Evolutionary conservation across 768 basidiomycete genomes (phyloP).

Genomic region (Suillus decipiens): DNA sequence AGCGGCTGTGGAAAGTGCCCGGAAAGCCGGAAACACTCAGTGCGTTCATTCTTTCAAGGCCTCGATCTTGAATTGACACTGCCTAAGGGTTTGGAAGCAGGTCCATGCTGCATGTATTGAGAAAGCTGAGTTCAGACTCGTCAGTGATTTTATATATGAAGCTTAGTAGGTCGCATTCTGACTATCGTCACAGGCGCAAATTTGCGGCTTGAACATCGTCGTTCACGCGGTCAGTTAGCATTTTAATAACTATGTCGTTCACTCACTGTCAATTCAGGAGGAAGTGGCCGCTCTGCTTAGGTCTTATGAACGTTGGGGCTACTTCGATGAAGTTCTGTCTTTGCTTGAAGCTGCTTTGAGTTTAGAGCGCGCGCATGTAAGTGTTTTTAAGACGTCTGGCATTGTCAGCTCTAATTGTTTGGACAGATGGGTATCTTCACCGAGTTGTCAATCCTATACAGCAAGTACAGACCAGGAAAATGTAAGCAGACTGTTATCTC

Average conservation of each 20-base stretch:
- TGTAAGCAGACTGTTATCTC: conserved; percentile 46
- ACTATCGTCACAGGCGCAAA: conserved; percentile 69
- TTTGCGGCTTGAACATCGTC: conserved; percentile 97
- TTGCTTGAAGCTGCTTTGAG: conserved; percentile 95
- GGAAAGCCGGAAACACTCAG: conserved; percentile 99
- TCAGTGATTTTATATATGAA: conserved; percentile 31
- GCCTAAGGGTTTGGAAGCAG: conserved; percentile 94
- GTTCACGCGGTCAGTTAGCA: conserved; percentile 68
- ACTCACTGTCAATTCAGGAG: conserved; percentile 47
- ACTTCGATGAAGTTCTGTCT: conserved; percentile 92
- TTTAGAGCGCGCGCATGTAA: conserved; percentile 90
- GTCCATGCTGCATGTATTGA: conserved; percentile 98
- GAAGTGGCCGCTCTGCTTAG: conserved; percentile 74
- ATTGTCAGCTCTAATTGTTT: conserved; percentile 19
- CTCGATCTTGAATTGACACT: conserved; percentile 14
- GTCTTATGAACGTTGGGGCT: conserved; percentile 87
- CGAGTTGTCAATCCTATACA: conserved; percentile 86
- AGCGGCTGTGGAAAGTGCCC: conserved; percentile 97
- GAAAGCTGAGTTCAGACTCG: conserved; percentile 93
- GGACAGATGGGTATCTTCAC: conserved; percentile 94
- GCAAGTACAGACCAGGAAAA: conserved; percentile 94
- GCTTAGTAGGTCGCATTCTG: conserved; percentile 9
- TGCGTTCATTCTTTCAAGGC: conserved; percentile 38
- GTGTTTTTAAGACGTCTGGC: conserved; percentile 20
- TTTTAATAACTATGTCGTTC: conserved; percentile 14